Evolutionary conservation across 371 early-diverging fungal species (phyloP).

Genomic region (Syncephalastrum racemosum): DNA sequence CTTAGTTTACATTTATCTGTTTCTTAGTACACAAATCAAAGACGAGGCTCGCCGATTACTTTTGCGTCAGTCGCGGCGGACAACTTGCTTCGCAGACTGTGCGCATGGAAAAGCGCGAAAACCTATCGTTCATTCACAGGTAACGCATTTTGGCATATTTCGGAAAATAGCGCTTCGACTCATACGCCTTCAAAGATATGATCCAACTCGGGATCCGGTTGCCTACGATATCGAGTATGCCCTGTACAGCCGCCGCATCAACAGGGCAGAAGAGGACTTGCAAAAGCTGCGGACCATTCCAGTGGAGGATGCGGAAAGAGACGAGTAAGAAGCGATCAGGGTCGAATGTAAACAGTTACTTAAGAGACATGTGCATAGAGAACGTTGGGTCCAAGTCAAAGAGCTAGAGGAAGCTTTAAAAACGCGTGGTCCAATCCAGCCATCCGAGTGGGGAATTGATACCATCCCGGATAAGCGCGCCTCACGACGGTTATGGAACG

Average conservation of each 20-base stretch:
- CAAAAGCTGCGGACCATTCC: slow-evolving; percentile 15
- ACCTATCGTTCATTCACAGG: slow-evolving; percentile 18
- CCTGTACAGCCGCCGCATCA: slow-evolving; percentile 24
- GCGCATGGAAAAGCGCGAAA: slow-evolving; percentile 20
- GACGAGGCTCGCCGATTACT: slow-evolving; percentile 23
- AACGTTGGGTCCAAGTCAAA: slow-evolving; percentile 14
- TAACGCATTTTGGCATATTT: slow-evolving; percentile 2
- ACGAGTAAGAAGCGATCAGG: slow-evolving; percentile 7
- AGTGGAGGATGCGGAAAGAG: not conserved
- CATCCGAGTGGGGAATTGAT: slow-evolving; percentile 23
- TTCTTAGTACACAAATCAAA: slow-evolving; percentile 24
- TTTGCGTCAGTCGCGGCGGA: slow-evolving; percentile 30
- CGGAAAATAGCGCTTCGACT: not conserved
- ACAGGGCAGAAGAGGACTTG: slow-evolving; percentile 21
- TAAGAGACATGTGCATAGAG: slow-evolving; percentile 5
- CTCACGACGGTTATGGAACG: slow-evolving; percentile 14
- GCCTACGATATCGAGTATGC: slow-evolving; percentile 31
- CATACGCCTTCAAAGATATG: slow-evolving; percentile 21
- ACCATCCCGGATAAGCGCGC: slow-evolving; percentile 21
- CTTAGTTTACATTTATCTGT: not conserved
- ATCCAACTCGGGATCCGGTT: slow-evolving; percentile 5
- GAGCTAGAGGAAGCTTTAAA: slow-evolving; percentile 22
- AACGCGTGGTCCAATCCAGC: slow-evolving; percentile 9
- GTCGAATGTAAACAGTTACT: not conserved
- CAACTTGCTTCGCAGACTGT: slow-evolving; percentile 32